Evolutionary conservation across 371 early-diverging fungal species (phyloP).

Genomic region (Zychaea mexicana): DNA sequence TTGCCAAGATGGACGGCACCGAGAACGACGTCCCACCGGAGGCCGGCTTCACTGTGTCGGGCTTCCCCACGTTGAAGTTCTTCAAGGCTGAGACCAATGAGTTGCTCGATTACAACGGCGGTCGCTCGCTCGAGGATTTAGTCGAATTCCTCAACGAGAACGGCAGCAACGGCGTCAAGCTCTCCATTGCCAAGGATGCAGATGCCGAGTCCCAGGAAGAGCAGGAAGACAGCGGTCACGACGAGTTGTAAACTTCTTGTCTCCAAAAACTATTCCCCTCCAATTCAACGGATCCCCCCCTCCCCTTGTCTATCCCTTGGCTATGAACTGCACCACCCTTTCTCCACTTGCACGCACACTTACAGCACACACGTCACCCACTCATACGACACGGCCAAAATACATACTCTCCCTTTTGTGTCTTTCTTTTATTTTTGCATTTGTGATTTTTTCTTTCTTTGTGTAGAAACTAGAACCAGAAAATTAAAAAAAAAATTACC

Average conservation of each 20-base stretch:
- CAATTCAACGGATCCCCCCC: not conserved
- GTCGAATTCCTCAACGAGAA: constrained; percentile 75
- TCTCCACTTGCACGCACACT: no score
- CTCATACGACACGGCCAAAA: not conserved
- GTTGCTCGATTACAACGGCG: constrained; percentile 83
- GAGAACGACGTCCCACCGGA: constrained; percentile 91
- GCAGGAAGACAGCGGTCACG: constrained; percentile 50
- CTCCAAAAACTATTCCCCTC: not conserved
- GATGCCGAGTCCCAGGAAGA: constrained; percentile 21
- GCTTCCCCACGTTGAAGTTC: constrained; percentile 97
- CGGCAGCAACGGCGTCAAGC: constrained; percentile 46
- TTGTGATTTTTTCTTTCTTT: not conserved
- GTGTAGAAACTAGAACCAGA: no score
- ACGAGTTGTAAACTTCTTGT: constrained; percentile 56
- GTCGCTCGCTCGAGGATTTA: constrained; percentile 78
- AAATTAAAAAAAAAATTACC: no score
- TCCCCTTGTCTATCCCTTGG: no score
- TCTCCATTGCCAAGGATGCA: constrained; percentile 12
- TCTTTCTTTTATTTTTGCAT: not conserved
- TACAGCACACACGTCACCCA: not conserved
- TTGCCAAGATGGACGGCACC: constrained; percentile 96
- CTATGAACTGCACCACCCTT: not conserved
- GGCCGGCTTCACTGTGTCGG: constrained; percentile 72
- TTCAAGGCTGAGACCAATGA: constrained; percentile 87
- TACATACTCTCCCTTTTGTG: not conserved